phyloP scores from a whole-genome alignment of 768 basidiomycete species.

The Amanita rimosa region DNA sequence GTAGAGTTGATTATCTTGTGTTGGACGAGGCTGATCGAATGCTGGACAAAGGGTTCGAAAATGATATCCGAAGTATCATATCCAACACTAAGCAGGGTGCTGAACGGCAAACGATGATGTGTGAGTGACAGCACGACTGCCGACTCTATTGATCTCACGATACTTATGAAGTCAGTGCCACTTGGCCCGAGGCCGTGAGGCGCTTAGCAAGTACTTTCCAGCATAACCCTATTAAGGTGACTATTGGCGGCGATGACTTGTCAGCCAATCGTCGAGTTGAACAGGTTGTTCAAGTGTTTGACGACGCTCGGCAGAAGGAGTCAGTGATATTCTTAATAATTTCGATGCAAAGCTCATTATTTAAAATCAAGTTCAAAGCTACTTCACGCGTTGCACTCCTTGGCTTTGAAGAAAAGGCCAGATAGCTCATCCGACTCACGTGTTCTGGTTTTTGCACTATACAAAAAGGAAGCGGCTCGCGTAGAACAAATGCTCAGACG shows the following conservation, averaged over 20 bases:
- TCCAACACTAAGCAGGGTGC: slow-evolving; percentile 51
- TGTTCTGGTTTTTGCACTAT: slow-evolving; percentile 87
- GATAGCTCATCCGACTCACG: slow-evolving; percentile 46
- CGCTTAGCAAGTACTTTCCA: slow-evolving; percentile 84
- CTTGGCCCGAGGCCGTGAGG: slow-evolving; percentile 94
- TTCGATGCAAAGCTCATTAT: not conserved
- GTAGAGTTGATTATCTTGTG: slow-evolving; percentile 81
- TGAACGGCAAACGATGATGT: slow-evolving; percentile 91
- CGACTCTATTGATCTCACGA: not conserved
- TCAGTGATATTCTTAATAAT: slow-evolving; percentile 23
- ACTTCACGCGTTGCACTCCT: slow-evolving; percentile 37
- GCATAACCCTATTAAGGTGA: slow-evolving; percentile 75
- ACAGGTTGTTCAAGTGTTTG: slow-evolving; percentile 88
- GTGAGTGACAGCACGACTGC: slow-evolving; percentile 35
- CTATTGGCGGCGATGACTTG: slow-evolving; percentile 91
- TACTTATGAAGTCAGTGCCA: slow-evolving; percentile 77
- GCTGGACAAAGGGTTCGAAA: slow-evolving; percentile 96
- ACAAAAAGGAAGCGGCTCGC: slow-evolving; percentile 96
- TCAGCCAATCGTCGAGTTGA: slow-evolving; percentile 92
- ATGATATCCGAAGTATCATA: slow-evolving; percentile 90
- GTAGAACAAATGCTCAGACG: slow-evolving; percentile 69
- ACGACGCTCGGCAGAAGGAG: slow-evolving; percentile 81
- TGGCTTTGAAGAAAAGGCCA: slow-evolving; percentile 52
- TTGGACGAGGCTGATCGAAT: slow-evolving; percentile 96
- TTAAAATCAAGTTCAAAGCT: slow-evolving; percentile 44